Evolutionary conservation across 345 rosid species (phyloP), one percentile per base, ranked within the genome.

Genomic region (Odontarrhena argentea): DNA sequence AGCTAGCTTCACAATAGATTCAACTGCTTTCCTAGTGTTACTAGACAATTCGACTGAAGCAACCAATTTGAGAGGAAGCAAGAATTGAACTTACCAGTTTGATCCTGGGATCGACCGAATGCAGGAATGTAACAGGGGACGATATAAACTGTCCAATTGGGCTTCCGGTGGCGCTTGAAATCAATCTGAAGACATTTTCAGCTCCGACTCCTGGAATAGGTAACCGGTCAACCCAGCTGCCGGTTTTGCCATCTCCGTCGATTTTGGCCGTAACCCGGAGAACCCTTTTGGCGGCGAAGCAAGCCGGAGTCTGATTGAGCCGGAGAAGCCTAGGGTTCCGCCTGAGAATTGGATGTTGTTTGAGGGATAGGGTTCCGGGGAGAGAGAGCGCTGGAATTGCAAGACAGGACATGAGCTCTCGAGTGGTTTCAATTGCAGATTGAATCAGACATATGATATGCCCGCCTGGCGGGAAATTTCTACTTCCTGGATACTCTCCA

Each of bases 121-220:
- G 98, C 63, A 93, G 63, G 71, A 87, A 86, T 8, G 97, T 90
- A 11, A 84, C 74, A 15, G 98, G 98, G 3, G 90, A 80, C 43
- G 94, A 83, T 36, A 93, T 83, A 77, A 85, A 89, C 73, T 93
- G 97, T 69, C 86, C 80, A 48, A 89, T 87, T 62, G 97, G 97
- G 80, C 97, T 85, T 30, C 96, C 89, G 5, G 92, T 86, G 15
- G 94, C 90, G 67, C 77, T 78, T 3, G 97, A 67, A 44, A 93
- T 88, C 80, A 85, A 74, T 51, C 92, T 72, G 71, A 90, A 79
- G 68, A 86, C 81, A 42, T 88, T 87, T 43, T 93, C 97, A 1
- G 94, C 92, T 3, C 87, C 86, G 3, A 89, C 57, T 26, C 74
- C 74, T 9, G 81, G 79, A 14, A 61, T 76, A 5, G 97, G 97